Conservation (phyloP, 2,329 filamentous ascomycete species). For the Scedosporium minutisporum region DNA sequence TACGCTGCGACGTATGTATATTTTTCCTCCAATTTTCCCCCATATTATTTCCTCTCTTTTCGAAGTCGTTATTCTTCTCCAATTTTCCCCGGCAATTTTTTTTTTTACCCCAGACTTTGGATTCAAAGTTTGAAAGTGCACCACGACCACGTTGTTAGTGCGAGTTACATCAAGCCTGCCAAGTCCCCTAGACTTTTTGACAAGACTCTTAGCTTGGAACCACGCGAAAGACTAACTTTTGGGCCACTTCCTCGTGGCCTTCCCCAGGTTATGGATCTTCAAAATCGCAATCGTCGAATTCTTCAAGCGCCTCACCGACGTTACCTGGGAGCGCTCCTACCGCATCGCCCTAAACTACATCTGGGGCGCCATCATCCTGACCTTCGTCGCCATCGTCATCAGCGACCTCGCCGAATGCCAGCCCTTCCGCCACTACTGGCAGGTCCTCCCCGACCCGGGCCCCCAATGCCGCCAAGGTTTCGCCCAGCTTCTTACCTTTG, state of each 20-base stretch:
- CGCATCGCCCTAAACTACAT: slow-evolving; percentile 62
- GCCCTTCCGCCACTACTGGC: slow-evolving; percentile 67
- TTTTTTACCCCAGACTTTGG: neutral
- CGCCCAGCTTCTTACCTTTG: slow-evolving; percentile 81
- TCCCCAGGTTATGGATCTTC: slow-evolving; percentile 74
- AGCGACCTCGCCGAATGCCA: slow-evolving; percentile 77
- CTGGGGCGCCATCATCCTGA: slow-evolving; percentile 64
- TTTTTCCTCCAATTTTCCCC: neutral
- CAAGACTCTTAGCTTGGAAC: neutral
- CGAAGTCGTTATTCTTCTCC: neutral
- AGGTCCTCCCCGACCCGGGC: slow-evolving; percentile 77
- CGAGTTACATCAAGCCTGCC: neutral
- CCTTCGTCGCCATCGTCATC: slow-evolving; percentile 72
- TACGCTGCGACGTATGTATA: slow-evolving; percentile 76
- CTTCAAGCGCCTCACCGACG: slow-evolving; percentile 72
- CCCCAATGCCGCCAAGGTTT: slow-evolving; percentile 78
- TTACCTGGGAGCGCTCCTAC: slow-evolving; percentile 72
- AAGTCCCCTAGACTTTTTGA: neutral
- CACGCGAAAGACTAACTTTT: neutral
- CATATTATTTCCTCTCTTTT: neutral
- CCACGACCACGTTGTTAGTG: neutral
- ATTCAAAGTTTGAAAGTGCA: neutral
- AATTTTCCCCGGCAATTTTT: neutral
- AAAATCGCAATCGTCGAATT: slow-evolving; percentile 90
- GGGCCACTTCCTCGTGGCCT: neutral